phyloP scores from a whole-genome alignment of 2,329 filamentous ascomycete species.

The Arthroderma sp. region DNA sequence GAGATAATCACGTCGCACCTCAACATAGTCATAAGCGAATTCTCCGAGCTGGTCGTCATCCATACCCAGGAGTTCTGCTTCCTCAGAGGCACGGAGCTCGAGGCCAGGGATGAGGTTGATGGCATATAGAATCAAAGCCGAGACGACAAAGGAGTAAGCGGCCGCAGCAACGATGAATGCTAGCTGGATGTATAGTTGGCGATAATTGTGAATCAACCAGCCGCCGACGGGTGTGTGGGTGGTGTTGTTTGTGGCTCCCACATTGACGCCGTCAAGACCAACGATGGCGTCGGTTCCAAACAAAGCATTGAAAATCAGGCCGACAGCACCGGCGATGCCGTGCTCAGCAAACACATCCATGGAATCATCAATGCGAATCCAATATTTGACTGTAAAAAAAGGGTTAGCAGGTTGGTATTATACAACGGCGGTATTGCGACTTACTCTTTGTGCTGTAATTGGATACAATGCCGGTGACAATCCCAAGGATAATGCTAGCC shows the following conservation, averaged over 20 bases:
- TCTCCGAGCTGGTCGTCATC: conserved; percentile 40
- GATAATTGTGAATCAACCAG: conserved; percentile 58
- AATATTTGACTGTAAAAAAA: conserved; percentile 46
- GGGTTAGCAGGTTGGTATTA: conserved; percentile 7
- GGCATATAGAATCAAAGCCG: conserved; percentile 55
- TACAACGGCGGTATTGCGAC: conserved; percentile 22
- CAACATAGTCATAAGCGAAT: conserved; percentile 41
- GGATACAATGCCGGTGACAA: conserved; percentile 53
- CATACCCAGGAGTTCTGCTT: conserved; percentile 56
- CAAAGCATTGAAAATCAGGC: conserved; percentile 64
- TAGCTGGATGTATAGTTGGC: conserved; percentile 59
- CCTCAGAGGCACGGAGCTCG: conserved; percentile 52
- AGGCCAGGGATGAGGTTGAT: conserved; percentile 60
- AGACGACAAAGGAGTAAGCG: conserved; percentile 54
- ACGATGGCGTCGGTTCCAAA: conserved; percentile 66
- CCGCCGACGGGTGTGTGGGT: conserved; percentile 41
- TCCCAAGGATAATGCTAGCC: conserved; percentile 48
- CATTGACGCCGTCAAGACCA: conserved; percentile 53
- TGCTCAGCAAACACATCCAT: conserved; percentile 89
- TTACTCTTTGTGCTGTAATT: conserved; percentile 81
- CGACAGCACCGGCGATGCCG: conserved; percentile 68
- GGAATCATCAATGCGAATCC: conserved; percentile 70
- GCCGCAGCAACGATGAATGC: conserved; percentile 53
- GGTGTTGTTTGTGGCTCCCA: conserved; percentile 27
- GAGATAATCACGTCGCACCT: conserved; percentile 38